Evolutionary conservation across 1,284 basidiomycete species (phyloP), one percentile per base, ranked within the genome.

Genomic region (Tilletia horrida): DNA sequence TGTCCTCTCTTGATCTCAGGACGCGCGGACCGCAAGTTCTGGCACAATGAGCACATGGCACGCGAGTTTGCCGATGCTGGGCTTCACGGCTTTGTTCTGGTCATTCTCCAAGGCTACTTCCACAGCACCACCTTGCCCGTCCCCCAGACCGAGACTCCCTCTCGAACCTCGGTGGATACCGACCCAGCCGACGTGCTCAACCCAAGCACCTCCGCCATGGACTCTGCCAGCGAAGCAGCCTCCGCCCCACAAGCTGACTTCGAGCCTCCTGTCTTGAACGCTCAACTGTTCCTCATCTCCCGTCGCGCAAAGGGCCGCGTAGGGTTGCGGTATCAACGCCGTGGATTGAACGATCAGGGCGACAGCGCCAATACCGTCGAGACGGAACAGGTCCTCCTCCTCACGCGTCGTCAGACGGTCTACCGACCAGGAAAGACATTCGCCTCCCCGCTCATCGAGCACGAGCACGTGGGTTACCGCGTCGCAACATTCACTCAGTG

Each of bases 51-150:
- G 23, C 88, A 88, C 85, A 85, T 93, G 69, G 85, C 86, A 18
- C 89, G 88, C 72, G 87, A 89, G n/a, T 76, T 84, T 47, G 73
- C 81, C 13, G 75, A 82, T 14, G 78, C 78, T 0, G 83, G 83
- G 0, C 83, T 92, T 13, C 90, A 94, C 81, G 85, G 88, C 1
- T 94, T 90, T 76, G 86, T 94, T 62, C 84, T 94, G 1, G 92
- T 92, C 0, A 85, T 95, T 63, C 90, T 93, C 87, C 92, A 96
- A 84, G 93, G 92, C 2, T 93, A 89, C 83, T 89, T 89, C 70
- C 91, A 93, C 77, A 72, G 73, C 2, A 69, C 71, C 40, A 50
- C 25, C 2, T 66, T 77, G 3, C 73, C 76, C 6, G 18, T 77
- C 3, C 64, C 69, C 65, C 76, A 23, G 62, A 29, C 64, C 3